phyloP scores from a whole-genome alignment of 106 monocot species.

The Phalaenopsis equestris region DNA sequence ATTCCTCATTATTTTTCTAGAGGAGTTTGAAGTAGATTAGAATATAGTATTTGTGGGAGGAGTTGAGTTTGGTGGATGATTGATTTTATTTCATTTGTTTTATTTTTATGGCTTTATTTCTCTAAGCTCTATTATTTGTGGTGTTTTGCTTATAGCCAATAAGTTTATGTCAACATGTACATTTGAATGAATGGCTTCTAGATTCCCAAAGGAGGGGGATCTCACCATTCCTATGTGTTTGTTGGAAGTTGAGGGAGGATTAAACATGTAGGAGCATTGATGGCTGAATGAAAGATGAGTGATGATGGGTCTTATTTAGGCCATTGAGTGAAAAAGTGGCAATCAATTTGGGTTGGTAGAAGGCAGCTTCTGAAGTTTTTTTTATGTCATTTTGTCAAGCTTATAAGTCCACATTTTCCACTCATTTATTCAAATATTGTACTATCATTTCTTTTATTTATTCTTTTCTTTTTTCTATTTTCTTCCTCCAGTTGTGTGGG shows the following conservation, averaged over 20 bases:
- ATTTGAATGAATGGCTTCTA: constrained; percentile 5
- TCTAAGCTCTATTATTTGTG: not conserved
- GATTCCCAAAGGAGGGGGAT: constrained; percentile 22
- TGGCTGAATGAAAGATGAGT: constrained; percentile 13
- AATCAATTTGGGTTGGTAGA: not conserved
- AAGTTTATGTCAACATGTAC: not conserved
- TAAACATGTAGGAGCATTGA: constrained; percentile 5
- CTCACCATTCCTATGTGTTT: constrained; percentile 10
- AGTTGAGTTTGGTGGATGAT: constrained; percentile 6
- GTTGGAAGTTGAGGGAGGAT: constrained; percentile 1
- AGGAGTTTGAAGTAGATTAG: constrained; percentile 17
- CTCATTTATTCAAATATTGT: no score
- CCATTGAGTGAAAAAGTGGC: not conserved
- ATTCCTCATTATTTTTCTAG: constrained; percentile 26
- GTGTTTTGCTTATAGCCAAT: no score
- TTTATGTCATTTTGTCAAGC: not conserved
- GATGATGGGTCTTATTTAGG: not conserved
- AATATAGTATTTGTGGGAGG: not conserved
- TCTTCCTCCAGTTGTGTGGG: not conserved
- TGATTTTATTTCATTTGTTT: not conserved
- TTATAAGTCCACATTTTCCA: no score
- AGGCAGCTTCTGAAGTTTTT: not conserved
- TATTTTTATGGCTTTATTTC: constrained; percentile 7
- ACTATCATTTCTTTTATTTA: not conserved
- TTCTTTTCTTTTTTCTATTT: not conserved